phyloP scores from a whole-genome alignment of 179 eudicot species.

The Sideroxylon spinosum region DNA sequence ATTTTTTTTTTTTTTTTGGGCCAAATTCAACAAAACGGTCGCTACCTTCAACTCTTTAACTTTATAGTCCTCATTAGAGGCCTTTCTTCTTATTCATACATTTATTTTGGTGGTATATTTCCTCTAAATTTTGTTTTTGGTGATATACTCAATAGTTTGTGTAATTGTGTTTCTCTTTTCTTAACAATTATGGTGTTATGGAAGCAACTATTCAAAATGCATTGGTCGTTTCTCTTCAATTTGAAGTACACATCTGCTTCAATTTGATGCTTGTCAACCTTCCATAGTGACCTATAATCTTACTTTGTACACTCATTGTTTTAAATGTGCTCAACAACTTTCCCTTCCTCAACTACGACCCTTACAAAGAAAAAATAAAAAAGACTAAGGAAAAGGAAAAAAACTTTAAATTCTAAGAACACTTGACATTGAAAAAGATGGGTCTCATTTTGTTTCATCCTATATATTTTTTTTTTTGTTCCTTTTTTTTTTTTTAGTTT shows the following conservation, averaged over 20 bases:
- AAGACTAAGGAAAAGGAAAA: too few species aligned
- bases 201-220: conserved; percentile 7
- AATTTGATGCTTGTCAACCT: conserved; percentile 4
- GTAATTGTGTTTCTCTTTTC: neutral
- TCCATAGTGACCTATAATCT: neutral
- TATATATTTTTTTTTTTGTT: neutral
- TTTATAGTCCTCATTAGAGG: neutral
- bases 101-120: neutral
- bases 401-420: neutral
- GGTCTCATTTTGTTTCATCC: neutral
- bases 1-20: neutral
- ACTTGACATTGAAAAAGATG: neutral
- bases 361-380: too few species aligned
- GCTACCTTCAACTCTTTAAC: neutral
- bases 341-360: neutral
- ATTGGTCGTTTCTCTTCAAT: conserved; percentile 1
- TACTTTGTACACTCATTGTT: neutral
- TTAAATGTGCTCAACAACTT: neutral
- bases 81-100: too few species aligned
- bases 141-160: neutral
- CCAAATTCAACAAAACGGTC: neutral
- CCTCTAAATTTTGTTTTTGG: too few species aligned
- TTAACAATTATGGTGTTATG: neutral
- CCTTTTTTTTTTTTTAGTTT: neutral
- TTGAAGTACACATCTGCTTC: neutral